A percentile compares a stretch with the other conserved stretches of the same genome.
Evolutionary conservation across 306 rosid species (phyloP).

Genomic region (Senna siamea): DNA sequence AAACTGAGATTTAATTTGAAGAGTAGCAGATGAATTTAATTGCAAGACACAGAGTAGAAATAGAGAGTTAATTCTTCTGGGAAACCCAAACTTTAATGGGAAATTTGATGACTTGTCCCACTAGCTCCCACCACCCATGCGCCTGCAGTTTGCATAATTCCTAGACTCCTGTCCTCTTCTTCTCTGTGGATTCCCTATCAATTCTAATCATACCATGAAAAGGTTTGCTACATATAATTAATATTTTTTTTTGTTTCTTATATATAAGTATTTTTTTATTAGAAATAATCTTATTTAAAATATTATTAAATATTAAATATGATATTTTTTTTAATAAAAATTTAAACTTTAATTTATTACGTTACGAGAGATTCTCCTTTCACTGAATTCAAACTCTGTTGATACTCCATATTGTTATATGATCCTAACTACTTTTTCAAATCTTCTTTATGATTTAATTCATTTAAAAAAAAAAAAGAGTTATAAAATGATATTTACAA

Average conservation of each 20-base stretch:
- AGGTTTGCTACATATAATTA: no score
- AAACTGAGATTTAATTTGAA: background rate
- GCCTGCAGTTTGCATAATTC: no score
- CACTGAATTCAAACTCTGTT: no score
- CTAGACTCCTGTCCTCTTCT: no score
- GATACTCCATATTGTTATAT: background rate
- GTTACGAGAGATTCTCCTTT: no score
- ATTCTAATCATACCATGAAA: constrained; percentile 11
- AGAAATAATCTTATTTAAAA: no score
- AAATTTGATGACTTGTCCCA: constrained; percentile 32
- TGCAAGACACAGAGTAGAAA: constrained; percentile 12
- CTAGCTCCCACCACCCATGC: no score
- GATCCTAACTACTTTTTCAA: background rate
- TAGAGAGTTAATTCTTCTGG: constrained; percentile 18
- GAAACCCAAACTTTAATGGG: constrained; percentile 34
- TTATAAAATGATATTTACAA: background rate
- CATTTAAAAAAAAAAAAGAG: background rate
- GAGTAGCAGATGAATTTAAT: constrained; percentile 9
- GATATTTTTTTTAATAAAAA: no score
- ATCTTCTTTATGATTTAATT: background rate
- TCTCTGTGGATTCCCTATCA: constrained; percentile 4
- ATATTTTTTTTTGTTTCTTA: no score
- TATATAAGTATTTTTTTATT: no score
- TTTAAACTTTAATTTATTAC: no score
- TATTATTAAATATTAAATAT: no score